Evolutionary conservation across 306 rosid species (phyloP).

Genomic region (Dryas alaskensis): DNA sequence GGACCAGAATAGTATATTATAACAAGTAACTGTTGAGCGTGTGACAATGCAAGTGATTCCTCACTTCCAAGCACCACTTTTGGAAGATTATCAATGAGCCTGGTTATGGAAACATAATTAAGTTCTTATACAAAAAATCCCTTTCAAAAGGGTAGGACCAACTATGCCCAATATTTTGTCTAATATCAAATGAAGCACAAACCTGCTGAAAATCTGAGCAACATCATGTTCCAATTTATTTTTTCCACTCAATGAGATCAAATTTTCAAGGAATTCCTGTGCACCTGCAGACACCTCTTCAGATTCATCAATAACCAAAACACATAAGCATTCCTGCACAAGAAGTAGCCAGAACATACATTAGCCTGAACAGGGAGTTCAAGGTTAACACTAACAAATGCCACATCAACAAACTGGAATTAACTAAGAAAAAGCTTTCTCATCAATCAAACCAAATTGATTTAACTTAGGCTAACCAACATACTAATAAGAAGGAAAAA

Average conservation of each 20-base stretch:
- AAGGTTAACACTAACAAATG: slow-evolving; percentile 11
- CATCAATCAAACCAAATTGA: background rate
- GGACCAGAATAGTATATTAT: slow-evolving; percentile 89
- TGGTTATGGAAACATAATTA: slow-evolving; percentile 30
- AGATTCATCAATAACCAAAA: slow-evolving; percentile 70
- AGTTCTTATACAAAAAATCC: slow-evolving; percentile 2
- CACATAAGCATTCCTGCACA: slow-evolving; percentile 83
- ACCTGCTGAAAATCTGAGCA: slow-evolving; percentile 73
- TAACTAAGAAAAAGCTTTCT: too few relatives aligned
- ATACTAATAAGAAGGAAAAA: background rate
- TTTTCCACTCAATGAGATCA: slow-evolving; percentile 47
- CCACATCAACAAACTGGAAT: background rate
- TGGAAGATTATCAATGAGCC: slow-evolving; percentile 88
- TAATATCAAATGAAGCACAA: slow-evolving; percentile 22
- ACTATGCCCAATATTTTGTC: slow-evolving; percentile 13
- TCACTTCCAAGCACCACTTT: slow-evolving; percentile 83
- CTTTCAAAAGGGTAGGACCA: slow-evolving; percentile 4
- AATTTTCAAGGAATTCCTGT: slow-evolving; percentile 62
- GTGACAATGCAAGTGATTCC: slow-evolving; percentile 65
- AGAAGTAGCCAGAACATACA: slow-evolving; percentile 26
- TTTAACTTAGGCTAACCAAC: background rate
- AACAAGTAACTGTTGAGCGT: slow-evolving; percentile 64
- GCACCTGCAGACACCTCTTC: slow-evolving; percentile 71
- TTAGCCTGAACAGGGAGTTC: slow-evolving; percentile 20
- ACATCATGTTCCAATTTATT: slow-evolving; percentile 46